Evolutionary conservation across 2,329 filamentous ascomycete genomes (phyloP).

Genomic region (Epichloe bromicola): DNA sequence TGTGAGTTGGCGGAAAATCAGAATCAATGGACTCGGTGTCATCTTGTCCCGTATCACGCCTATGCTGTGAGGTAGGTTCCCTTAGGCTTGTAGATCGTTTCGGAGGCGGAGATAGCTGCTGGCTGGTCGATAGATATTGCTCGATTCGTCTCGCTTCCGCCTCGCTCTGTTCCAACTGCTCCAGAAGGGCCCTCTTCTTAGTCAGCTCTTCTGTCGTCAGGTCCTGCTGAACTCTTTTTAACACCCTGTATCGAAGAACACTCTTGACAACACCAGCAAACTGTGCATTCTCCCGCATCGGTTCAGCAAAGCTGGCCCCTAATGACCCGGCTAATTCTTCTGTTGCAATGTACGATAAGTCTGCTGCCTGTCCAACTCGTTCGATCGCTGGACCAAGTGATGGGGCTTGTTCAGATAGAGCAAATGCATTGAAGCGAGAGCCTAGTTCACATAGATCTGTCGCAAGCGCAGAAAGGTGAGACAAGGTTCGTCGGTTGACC

Average conservation of each 20-base stretch:
- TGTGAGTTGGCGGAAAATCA: conserved; percentile 84
- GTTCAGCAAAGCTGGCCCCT: conserved; percentile 91
- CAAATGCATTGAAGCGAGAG: conserved; percentile 94
- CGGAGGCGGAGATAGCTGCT: conserved; percentile 47
- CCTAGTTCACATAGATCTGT: conserved; percentile 86
- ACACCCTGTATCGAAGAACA: conserved; percentile 76
- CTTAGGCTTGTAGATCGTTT: conserved; percentile 51
- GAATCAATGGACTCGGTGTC: conserved; percentile 89
- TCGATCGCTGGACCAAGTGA: conserved; percentile 89
- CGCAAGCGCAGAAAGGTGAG: conserved; percentile 70
- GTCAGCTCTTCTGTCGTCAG: conserved; percentile 88
- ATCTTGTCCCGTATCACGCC: conserved; percentile 47
- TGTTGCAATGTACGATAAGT: conserved; percentile 90
- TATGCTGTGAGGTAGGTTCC: conserved; percentile 35
- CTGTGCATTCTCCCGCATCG: conserved; percentile 94
- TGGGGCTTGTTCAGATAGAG: conserved; percentile 79
- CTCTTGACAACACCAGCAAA: conserved; percentile 88
- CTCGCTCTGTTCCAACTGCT: conserved; percentile 87
- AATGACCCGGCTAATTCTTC: conserved; percentile 78
- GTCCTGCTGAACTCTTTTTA: conserved; percentile 94
- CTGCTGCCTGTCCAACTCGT: conserved; percentile 83
- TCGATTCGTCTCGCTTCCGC: conserved; percentile 87
- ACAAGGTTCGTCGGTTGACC: conserved; percentile 80
- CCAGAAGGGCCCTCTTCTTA: conserved; percentile 71
- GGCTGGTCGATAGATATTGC: conserved; percentile 70